Percentiles rank a stretch among this genome's conserved stretches.
Evolutionary conservation across 805 yeast genomes (phyloP).

Genomic region (Priceomyces castillae): DNA sequence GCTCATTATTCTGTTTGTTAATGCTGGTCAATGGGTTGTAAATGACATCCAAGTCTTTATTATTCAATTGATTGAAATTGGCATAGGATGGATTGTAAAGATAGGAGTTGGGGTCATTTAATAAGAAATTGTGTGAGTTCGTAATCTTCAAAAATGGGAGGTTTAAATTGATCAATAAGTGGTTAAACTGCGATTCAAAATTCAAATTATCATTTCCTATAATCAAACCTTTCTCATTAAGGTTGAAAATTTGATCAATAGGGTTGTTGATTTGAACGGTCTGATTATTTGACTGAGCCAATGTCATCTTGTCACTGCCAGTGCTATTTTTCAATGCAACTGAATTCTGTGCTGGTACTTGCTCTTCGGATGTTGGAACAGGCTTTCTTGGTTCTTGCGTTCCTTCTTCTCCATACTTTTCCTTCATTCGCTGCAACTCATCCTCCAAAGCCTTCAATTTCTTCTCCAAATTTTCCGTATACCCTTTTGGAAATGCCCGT

Average conservation of each 20-base stretch:
- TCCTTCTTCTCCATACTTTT: slow-evolving; percentile 24
- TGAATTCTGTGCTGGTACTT: background rate
- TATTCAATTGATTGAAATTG: slow-evolving; percentile 34
- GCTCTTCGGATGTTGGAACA: background rate
- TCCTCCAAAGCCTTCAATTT: slow-evolving; percentile 60
- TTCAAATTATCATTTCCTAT: slow-evolving; percentile 46
- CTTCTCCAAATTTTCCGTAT: slow-evolving; percentile 70
- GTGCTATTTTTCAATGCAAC: background rate
- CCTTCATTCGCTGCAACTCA: slow-evolving; percentile 42
- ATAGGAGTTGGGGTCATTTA: slow-evolving; percentile 42
- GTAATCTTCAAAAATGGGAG: slow-evolving; percentile 44
- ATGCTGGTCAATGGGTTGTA: slow-evolving; percentile 39
- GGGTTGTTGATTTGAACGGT: slow-evolving; percentile 38
- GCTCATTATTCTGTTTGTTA: slow-evolving; percentile 17
- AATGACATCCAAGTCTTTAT: slow-evolving; percentile 35
- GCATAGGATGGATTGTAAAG: slow-evolving; percentile 39
- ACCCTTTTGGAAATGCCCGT: slow-evolving; percentile 78
- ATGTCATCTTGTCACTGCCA: slow-evolving; percentile 12
- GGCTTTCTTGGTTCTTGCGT: slow-evolving; percentile 1
- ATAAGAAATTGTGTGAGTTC: slow-evolving; percentile 40
- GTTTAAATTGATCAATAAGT: slow-evolving; percentile 40
- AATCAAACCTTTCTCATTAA: slow-evolving; percentile 41
- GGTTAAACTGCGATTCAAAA: slow-evolving; percentile 46
- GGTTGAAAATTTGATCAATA: slow-evolving; percentile 44
- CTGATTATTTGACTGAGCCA: slow-evolving; percentile 5